Percentiles rank a stretch among this genome's conserved stretches.
phyloP scores from a whole-genome alignment of 2,329 filamentous ascomycete species.

The Albophoma yamanashiensis region DNA sequence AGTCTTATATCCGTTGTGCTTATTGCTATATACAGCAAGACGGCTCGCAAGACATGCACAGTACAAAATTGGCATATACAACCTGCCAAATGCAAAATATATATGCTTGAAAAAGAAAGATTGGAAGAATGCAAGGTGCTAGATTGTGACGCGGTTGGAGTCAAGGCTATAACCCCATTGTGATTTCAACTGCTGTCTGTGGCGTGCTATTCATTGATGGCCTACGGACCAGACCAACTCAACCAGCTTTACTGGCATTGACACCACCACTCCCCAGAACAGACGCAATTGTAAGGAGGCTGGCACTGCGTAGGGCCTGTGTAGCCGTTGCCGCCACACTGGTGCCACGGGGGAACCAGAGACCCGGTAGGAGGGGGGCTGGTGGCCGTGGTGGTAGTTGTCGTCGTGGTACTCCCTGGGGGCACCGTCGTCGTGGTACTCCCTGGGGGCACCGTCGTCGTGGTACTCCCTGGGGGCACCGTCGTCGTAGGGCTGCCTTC shows the following conservation, averaged over 20 bases:
- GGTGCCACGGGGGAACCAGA: constrained; percentile 12
- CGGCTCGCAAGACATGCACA: not conserved
- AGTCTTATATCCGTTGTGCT: not conserved
- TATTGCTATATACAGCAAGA: not conserved
- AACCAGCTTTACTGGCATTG: constrained; percentile 5
- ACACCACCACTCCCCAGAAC: constrained; percentile 10
- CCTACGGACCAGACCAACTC: not conserved
- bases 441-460: not conserved
- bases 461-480: not conserved
- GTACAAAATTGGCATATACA: not conserved
- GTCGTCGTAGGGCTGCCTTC: not conserved
- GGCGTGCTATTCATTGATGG: not conserved
- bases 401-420: not conserved
- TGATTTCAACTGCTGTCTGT: not conserved
- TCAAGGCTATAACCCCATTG: not conserved
- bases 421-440: no score
- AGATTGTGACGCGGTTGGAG: not conserved
- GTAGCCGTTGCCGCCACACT: constrained; percentile 13
- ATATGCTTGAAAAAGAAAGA: not conserved
- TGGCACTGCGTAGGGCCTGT: constrained; percentile 11
- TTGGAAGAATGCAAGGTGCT: not conserved
- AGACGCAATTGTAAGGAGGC: constrained; percentile 12
- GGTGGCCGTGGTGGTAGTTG: not conserved
- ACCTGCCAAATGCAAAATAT: not conserved
- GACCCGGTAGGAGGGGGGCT: constrained; percentile 5